Evolutionary conservation across 1,284 basidiomycete species (phyloP), one percentile per base, ranked within the genome.

Genomic region (Waitea zeae): DNA sequence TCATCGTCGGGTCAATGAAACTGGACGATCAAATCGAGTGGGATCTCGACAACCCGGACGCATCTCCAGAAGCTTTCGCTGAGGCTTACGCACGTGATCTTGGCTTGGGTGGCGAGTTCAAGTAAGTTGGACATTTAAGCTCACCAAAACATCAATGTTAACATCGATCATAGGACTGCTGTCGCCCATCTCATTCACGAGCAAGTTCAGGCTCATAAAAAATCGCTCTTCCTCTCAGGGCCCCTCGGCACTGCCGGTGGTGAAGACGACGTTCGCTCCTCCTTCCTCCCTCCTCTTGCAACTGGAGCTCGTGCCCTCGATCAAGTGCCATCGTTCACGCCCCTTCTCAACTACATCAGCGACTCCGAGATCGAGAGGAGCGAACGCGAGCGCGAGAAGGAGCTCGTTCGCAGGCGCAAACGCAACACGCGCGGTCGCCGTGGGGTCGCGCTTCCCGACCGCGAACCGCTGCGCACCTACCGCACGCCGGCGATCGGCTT

Each of bases 21-120:
- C 68, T 99, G 18, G 80, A 90, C 36, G 95, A 99, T 57, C 86
- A 92, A 49, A 95, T 99, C 50, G 95, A 99, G 52, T 99, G 95
- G 95, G 93, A 98, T 54, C 59, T 97, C 31, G 78, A 80, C 47
- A 81, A 80, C 43, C 62, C 68, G 22, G 61, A 65, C 33, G 77
- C 83, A 1, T 80, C 82, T 1, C 89, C 93, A 0, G 95, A 99
- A 54, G 75, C 80, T 35, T 98, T 98, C 54, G 89, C 93, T 5
- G 80, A 83, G 43, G 64, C 79, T 0, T 96, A 95, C 52, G 65
- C 78, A 2, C 70, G 70, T 17, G 95, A 99, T 47, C 61, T 99
- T 12, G 95, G 95, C 1, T 60, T 98, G 13, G 68, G 70, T 20
- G 88, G 90, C 27, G 93, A 99, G 56, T 96, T 95, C 63, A 78